Percentiles rank a stretch among this genome's conserved stretches.
Conservation (phyloP, 495 filamentous ascomycete genomes). For the Paragyromitra xinjiangensis region DNA sequence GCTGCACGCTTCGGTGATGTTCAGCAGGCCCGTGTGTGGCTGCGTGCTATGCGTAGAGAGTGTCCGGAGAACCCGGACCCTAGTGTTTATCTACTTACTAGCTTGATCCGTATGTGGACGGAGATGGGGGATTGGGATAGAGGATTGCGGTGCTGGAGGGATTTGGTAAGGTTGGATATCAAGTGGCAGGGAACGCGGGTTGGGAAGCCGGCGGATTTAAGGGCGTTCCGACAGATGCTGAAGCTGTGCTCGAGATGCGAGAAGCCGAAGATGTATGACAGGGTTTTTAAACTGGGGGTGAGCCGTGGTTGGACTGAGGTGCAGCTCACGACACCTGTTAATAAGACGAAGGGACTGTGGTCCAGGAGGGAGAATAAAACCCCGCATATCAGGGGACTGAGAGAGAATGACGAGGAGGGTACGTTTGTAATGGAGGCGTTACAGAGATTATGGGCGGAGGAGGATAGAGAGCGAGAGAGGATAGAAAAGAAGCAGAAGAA, state of each 20-base stretch:
- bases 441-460: conserved; percentile 24
- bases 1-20: conserved; percentile 49
- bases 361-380: conserved; percentile 42
- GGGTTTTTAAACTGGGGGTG: conserved; percentile 31
- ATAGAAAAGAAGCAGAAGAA: not conserved
- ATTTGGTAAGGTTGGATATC: conserved; percentile 26
- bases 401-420: conserved; percentile 10
- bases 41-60: conserved; percentile 43
- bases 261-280: conserved; percentile 4
- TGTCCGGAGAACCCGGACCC: conserved; percentile 41
- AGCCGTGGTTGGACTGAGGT: conserved; percentile 35
- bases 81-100: conserved; percentile 39
- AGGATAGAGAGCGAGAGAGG: not conserved
- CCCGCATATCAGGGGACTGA: conserved; percentile 41
- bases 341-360: conserved; percentile 52
- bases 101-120: conserved; percentile 47
- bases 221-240: conserved; percentile 51
- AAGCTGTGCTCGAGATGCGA: conserved; percentile 43
- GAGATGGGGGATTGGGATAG: conserved; percentile 47
- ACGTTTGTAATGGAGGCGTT: conserved; percentile 13
- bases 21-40: conserved; percentile 32
- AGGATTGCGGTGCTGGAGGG: conserved; percentile 38
- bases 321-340: conserved; percentile 4
- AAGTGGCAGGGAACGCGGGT: not conserved
- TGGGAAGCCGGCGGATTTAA: conserved; percentile 21